Percentiles rank a stretch among this genome's conserved stretches.
phyloP scores from a whole-genome alignment of 257 asterid genomes.

The Nicotiana tabacum region DNA sequence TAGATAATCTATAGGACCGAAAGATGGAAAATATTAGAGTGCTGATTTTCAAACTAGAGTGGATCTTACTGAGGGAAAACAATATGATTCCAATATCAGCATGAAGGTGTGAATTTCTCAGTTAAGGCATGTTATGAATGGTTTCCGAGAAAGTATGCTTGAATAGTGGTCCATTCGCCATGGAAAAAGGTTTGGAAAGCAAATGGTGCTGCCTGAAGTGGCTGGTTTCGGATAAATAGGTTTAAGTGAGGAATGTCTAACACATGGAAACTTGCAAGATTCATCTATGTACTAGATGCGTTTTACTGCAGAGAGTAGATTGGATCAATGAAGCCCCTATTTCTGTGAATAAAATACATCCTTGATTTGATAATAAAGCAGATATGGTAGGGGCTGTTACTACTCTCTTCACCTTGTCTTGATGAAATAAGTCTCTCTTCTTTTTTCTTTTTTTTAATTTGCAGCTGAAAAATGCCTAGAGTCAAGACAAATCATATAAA shows the following conservation, averaged over 20 bases:
- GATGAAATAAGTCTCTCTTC: background rate
- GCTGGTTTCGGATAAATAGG: background rate
- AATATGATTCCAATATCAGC: background rate
- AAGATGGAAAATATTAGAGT: background rate
- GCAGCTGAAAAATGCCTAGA: constrained; percentile 59
- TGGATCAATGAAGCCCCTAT: background rate
- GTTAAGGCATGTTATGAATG: background rate
- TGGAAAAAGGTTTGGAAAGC: background rate
- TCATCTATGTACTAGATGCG: background rate
- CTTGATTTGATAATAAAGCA: background rate
- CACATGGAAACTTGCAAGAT: background rate
- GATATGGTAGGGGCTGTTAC: background rate
- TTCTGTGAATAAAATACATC: background rate
- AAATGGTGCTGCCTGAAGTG: background rate
- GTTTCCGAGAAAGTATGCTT: background rate
- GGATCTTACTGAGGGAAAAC: background rate
- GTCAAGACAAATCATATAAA: constrained; percentile 76
- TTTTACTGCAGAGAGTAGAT: background rate
- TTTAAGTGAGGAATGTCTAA: background rate
- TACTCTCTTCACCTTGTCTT: background rate
- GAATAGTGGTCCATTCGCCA: background rate
- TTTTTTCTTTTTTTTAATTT: background rate
- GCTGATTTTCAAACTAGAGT: background rate
- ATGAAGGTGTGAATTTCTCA: background rate
- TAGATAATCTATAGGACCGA: background rate